A percentile compares a stretch with the other conserved stretches of the same genome.
Conservation (phyloP, 1,139 yeast genomes). For the Blastobotrys apis region DNA sequence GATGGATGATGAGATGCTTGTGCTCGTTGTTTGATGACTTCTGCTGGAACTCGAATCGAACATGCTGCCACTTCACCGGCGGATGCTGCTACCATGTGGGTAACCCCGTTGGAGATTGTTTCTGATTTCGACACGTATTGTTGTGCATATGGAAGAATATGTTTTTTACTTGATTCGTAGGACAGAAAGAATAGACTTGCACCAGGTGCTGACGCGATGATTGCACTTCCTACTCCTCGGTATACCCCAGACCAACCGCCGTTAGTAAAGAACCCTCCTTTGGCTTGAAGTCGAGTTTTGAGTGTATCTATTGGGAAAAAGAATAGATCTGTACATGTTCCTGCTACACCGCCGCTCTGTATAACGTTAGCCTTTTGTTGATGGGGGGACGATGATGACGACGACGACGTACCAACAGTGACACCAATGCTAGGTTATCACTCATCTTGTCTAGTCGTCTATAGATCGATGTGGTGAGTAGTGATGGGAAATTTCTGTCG, state of each 20-base stretch:
- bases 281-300: conserved; percentile 90
- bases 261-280: conserved; percentile 85
- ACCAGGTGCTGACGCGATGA: conserved; percentile 90
- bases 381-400: too few species aligned
- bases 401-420: conserved; percentile 12
- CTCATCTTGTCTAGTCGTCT: conserved; percentile 3
- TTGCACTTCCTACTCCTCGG: conserved; percentile 87
- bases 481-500: too few species aligned
- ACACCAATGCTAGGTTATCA: conserved; percentile 11
- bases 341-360: conserved; percentile 89
- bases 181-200: conserved; percentile 88
- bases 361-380: not conserved
- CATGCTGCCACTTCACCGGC: conserved; percentile 93
- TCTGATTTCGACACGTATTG: conserved; percentile 29
- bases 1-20: conserved; percentile 65
- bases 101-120: conserved; percentile 38
- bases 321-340: conserved; percentile 88
- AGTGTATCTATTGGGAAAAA: conserved; percentile 95
- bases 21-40: conserved; percentile 90
- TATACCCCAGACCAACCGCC: conserved; percentile 94
- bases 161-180: conserved; percentile 69
- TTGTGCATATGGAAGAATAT: conserved; percentile 44
- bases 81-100: conserved; percentile 85
- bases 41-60: conserved; percentile 91
- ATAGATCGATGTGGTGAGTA: too few species aligned